Percentiles rank a stretch among this genome's conserved stretches.
Conservation (phyloP, 371 early-diverging fungal genomes). For the Apophysomyces elegans region DNA sequence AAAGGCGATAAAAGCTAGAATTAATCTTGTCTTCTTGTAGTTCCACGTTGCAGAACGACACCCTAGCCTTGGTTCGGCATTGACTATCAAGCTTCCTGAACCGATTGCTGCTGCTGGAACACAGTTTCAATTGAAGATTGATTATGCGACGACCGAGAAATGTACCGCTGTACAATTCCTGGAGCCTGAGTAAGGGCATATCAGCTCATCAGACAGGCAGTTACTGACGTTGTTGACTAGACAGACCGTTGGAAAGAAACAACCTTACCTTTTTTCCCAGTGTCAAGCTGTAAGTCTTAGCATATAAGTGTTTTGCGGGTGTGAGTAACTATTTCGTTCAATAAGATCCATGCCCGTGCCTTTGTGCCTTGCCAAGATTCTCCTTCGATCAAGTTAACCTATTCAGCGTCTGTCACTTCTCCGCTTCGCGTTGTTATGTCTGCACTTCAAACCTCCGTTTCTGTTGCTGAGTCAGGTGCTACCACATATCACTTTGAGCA, state of each 20-base stretch:
- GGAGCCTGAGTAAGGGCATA: conserved; percentile 68
- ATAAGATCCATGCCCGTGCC: conserved; percentile 91
- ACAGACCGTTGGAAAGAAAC: conserved; percentile 93
- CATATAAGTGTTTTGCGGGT: neutral
- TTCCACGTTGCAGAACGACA: conserved; percentile 62
- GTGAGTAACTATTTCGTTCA: neutral
- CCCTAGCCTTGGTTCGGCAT: conserved; percentile 76
- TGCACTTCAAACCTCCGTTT: conserved; percentile 33
- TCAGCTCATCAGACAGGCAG: neutral
- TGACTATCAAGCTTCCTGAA: conserved; percentile 66
- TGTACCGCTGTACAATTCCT: conserved; percentile 93
- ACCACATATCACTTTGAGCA: conserved; percentile 73
- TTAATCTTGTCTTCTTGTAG: conserved; percentile 31
- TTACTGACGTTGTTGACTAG: conserved; percentile 30
- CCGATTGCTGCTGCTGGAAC: conserved; percentile 42
- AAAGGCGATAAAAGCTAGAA: neutral
- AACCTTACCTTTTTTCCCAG: conserved; percentile 96
- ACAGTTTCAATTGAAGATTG: conserved; percentile 61
- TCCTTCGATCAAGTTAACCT: conserved; percentile 90
- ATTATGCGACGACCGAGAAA: conserved; percentile 81
- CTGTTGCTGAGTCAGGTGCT: conserved; percentile 48
- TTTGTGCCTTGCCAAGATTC: conserved; percentile 93
- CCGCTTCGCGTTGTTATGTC: conserved; percentile 55
- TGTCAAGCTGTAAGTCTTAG: conserved; percentile 75
- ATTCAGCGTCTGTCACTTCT: conserved; percentile 78